Base-by-base conservation (phyloP, 2,329 filamentous ascomycete genomes). In the Hawksworthiomyces lignivorus region DNA sequence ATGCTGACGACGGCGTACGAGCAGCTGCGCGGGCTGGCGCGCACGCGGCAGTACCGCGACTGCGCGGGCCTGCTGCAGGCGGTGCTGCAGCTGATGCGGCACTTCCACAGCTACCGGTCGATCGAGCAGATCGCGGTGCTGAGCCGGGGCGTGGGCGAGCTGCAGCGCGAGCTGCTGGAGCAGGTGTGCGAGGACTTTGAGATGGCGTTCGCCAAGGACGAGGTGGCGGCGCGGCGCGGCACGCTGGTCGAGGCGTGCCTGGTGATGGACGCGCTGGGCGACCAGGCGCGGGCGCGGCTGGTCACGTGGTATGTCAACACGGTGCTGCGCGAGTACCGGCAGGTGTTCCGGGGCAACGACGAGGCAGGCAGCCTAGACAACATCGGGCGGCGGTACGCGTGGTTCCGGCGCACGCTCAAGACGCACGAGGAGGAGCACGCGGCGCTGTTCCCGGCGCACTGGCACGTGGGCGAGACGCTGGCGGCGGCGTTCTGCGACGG, bases 161-260 rank as follows among this genome's bases (percentile, higher is more conserved):
- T 98, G 49, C 92, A 98, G 65, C 73, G 89, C 46, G 89, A 96
- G 61, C 67, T 98, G 45, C 68, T 96, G 44, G 92, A 98, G 66
- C 92, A 98, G 63, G 84, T 98, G n/a, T 98, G 92, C 60, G 92
- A 97, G 64, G 92, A 98, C 62, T 98, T 98, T 58, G 92, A 98
- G 68, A 76, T 96, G 45, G 84, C 86, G 0, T 98, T 97, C 62
- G 83, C 89, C 17, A 94, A 90, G 62, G 82, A 80, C 18, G 90
- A 97, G 62, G 80, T 95, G 12, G 69, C 71, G 4, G 69, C 77
- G 44, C 81, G 80, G 51, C 80, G 77, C 51, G 75, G 71, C 12
- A 81, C 82, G 59, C 72, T 98, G 43, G 72, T 83, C 27, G 92
- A 98, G 63, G 88, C 87, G 1, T 97, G 92, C 59, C 69, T 86